Base-by-base conservation (phyloP, 1,139 yeast species). In the Pichia sorboxylosa region DNA sequence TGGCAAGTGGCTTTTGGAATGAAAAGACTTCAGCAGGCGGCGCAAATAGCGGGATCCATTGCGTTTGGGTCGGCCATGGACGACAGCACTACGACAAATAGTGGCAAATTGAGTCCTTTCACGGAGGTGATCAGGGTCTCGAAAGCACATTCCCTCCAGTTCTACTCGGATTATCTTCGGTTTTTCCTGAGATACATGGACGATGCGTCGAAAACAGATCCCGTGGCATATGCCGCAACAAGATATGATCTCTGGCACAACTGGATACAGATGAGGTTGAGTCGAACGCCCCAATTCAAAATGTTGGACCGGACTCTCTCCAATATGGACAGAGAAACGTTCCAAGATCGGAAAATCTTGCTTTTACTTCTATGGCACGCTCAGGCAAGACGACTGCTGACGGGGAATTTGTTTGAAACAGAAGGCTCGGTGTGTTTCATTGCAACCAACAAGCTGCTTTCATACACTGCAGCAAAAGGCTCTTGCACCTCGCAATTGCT, bases 171-270 rank as follows among this genome's bases (percentile, higher is more conserved):
- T 13, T 50, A 46, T 28, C 37, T 51, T 9, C 39, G 47, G 23
- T 49, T 52, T 24, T 50, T 52, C 30, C 24, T 46, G 19, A 46
- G 51, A 26, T 51, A 48, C 25, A 48, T 49, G 50, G 49, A 51
- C 28, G 53, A 52, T 13, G 38, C 54, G 9, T 52, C 46, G 24
- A 24, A 34, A 18, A 46, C 49, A 27, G 57, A 52, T 31, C 46
- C 52, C 0, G 29, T 52, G n/a, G 39, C 38, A 14, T 51, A 45
- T 33, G 49, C 57, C 6, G 33, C 46, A 9, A 44, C 52, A 3
- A 40, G 58, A 37, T 43, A 49, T 17, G 50, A 49, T 23, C 32
- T 50, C 10, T 52, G 49, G 49, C 34, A 40, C 9, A 36, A 42
- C 7, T 52, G 56, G 55, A 39, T 45, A 33, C 29, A 26, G 17